Conservation (phyloP, 257 asterid species). For the Scutellaria galericulata region DNA sequence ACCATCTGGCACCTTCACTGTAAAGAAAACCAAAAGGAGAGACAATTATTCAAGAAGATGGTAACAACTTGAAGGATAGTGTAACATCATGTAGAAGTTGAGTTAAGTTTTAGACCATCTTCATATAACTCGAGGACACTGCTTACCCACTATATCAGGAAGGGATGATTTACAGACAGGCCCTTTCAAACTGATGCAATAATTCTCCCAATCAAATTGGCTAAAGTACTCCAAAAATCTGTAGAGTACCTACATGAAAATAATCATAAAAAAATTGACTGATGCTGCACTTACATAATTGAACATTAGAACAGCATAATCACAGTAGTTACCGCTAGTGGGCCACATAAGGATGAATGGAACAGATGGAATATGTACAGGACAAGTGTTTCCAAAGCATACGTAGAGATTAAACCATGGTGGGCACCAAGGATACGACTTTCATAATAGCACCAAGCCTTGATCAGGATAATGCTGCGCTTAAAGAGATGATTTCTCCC, state of each 20-base stretch:
- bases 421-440: slow-evolving; percentile 88
- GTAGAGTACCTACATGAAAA: slow-evolving; percentile 62
- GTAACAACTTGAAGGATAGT: slow-evolving; percentile 6
- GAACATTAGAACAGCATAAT: slow-evolving; percentile 23
- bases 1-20: slow-evolving; percentile 62
- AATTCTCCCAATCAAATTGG: slow-evolving; percentile 84
- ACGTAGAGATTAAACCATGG: slow-evolving; percentile 75
- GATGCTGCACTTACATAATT: slow-evolving; percentile 11
- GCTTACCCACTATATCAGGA: slow-evolving; percentile 67
- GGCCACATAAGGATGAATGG: slow-evolving; percentile 48
- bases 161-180: slow-evolving; percentile 67
- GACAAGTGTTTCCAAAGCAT: slow-evolving; percentile 55
- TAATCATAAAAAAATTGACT: slow-evolving; percentile 26
- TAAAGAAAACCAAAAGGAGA: slow-evolving; percentile 18
- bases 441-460: slow-evolving; percentile 86
- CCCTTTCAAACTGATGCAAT: slow-evolving; percentile 72
- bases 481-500: slow-evolving; percentile 80
- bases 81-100: not conserved
- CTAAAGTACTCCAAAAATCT: slow-evolving; percentile 72
- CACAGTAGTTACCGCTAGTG: slow-evolving; percentile 56
- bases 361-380: slow-evolving; percentile 50
- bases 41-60: slow-evolving; percentile 13
- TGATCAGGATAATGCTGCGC: slow-evolving; percentile 72
- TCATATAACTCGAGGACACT: slow-evolving; percentile 16
- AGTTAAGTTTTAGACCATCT: not conserved